Percentiles rank a stretch among this genome's conserved stretches.
Evolutionary conservation across 1,139 yeast species (phyloP).

Genomic region (Schwanniomyces etchellsii): DNA sequence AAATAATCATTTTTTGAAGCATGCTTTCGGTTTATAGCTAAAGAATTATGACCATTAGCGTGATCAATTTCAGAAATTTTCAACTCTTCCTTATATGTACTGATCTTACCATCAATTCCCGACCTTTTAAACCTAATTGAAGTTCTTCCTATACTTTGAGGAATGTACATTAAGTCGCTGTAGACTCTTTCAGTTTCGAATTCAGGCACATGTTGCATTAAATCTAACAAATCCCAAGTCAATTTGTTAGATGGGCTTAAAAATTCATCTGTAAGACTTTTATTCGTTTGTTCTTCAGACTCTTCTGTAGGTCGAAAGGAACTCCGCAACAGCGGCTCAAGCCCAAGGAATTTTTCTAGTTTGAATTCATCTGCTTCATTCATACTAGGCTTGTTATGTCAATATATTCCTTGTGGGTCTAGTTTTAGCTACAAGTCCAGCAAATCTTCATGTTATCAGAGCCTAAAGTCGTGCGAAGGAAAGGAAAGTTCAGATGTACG

Average conservation of each 20-base stretch:
- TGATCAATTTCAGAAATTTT: conserved; percentile 48
- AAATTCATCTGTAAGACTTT: conserved; percentile 16
- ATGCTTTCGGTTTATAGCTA: conserved; percentile 66
- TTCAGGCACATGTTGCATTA: conserved; percentile 42
- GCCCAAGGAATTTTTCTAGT: background rate
- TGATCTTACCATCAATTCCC: conserved; percentile 71
- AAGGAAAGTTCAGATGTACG: no score
- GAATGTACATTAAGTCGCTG: conserved; percentile 42
- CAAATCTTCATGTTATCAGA: no score
- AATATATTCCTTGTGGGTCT: background rate
- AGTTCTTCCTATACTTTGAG: conserved; percentile 51
- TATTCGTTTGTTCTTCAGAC: conserved; percentile 2
- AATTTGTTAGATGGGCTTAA: conserved; percentile 47
- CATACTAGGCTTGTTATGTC: background rate
- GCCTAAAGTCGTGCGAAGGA: no score
- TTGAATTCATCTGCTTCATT: conserved; percentile 1
- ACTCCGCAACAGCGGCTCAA: conserved; percentile 1
- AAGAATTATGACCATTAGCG: conserved; percentile 60
- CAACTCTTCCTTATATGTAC: conserved; percentile 55
- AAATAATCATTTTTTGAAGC: conserved; percentile 58
- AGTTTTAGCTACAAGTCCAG: no score
- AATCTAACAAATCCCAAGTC: conserved; percentile 55
- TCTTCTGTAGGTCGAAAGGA: no score
- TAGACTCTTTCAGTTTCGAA: conserved; percentile 26
- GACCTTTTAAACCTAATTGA: conserved; percentile 56